A percentile compares a stretch with the other conserved stretches of the same genome.
Evolutionary conservation across 441 rosid species (phyloP).

Genomic region (Manihot esculenta): DNA sequence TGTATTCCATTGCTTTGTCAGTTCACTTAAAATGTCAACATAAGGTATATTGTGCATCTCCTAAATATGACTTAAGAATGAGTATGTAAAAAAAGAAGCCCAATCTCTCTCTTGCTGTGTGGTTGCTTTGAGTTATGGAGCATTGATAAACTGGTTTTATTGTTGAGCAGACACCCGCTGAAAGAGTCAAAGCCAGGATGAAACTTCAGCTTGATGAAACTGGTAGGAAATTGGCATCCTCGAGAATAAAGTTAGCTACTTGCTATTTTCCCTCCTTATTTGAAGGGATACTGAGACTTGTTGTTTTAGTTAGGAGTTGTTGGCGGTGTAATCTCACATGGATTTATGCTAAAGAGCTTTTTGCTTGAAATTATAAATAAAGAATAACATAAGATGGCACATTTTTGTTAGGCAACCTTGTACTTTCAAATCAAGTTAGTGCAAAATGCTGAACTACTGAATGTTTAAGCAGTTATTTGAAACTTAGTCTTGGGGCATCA

Average conservation of each 20-base stretch:
- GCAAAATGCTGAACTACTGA: neutral
- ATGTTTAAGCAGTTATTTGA: neutral
- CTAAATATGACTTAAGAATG: neutral
- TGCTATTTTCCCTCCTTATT: neutral
- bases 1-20: neutral
- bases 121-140: neutral
- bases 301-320: conserved; percentile 3
- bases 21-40: neutral
- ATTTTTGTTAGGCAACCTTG: neutral
- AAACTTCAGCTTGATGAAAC: conserved; percentile 85
- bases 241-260: conserved; percentile 2
- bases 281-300: neutral
- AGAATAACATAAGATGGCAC: neutral
- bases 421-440: neutral
- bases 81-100: neutral
- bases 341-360: neutral
- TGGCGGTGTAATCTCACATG: neutral
- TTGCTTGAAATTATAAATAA: neutral
- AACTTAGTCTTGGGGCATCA: neutral
- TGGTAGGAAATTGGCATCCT: conserved; percentile 41
- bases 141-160: conserved; percentile 19
- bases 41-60: neutral
- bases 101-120: neutral
- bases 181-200: conserved; percentile 87
- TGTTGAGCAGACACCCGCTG: conserved; percentile 66